phyloP scores from a whole-genome alignment of 306 rosid species.

The Macrotyloma uniflorum region DNA sequence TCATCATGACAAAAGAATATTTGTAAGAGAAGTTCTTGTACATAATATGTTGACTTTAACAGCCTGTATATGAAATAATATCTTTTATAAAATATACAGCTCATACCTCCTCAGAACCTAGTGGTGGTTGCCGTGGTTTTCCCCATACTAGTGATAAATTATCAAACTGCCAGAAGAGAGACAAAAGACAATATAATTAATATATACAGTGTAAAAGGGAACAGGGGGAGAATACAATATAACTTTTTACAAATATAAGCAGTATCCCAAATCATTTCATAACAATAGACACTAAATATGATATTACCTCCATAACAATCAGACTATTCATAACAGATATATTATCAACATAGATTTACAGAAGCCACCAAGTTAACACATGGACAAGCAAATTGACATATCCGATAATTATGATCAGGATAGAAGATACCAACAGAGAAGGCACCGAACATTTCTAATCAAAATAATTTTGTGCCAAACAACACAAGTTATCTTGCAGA shows the following conservation, averaged over 20 bases:
- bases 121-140: slow-evolving; percentile 85
- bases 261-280: too few relatives aligned
- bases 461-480: slow-evolving; percentile 5
- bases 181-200: slow-evolving; percentile 24
- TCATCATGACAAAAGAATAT: slow-evolving; percentile 22
- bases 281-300: slow-evolving; percentile 7
- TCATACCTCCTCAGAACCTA: slow-evolving; percentile 82
- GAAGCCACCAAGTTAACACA: slow-evolving; percentile 13
- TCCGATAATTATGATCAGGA: slow-evolving; percentile 1
- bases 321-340: slow-evolving; percentile 18
- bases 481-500: neutral
- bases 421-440: slow-evolving; percentile 10
- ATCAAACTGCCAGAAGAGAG: slow-evolving; percentile 65
- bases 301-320: slow-evolving; percentile 25
- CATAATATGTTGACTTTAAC: slow-evolving; percentile 6
- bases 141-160: slow-evolving; percentile 81
- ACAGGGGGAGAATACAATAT: neutral
- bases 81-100: slow-evolving; percentile 29
- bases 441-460: slow-evolving; percentile 17
- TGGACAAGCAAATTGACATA: slow-evolving; percentile 11
- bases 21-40: slow-evolving; percentile 14
- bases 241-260: neutral
- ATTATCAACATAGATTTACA: neutral
- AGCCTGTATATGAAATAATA: slow-evolving; percentile 11
- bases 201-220: slow-evolving; percentile 19